Base-by-base conservation (phyloP, 129 eudicot species). In the Artemisia tridentata region DNA sequence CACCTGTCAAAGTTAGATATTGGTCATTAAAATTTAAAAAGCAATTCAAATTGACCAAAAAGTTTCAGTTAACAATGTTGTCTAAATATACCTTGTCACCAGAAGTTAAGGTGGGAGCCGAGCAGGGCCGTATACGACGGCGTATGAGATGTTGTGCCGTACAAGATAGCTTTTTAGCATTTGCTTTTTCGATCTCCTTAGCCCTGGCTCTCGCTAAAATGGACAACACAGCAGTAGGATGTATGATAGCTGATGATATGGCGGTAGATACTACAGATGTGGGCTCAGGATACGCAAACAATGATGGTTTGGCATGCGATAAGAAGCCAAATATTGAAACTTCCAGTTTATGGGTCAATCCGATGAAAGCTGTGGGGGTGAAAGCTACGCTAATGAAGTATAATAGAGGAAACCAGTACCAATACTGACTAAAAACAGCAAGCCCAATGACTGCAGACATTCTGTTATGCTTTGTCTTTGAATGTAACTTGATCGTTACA, bases 321-420 rank as follows among this genome's bases (percentile, higher is more conserved):
- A 92, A 45, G 80, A 92, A 92, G 31, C 88, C 91, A 58, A 92
- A 92, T 45, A 65, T 80, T 19, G 96, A 96, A n/a, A 85, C 91
- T 86, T 92, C 86, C 67, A 92, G 67, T 79, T 92, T 89, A 65
- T 88, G 83, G 84, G 88, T 92, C 50, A 92, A 79, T 17, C 98
- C 98, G 53, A 92, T 86, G 45, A 92, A 72, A 29, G 98, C 96
- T 27, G 98, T 88, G 14, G 98, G 98, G 3, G 98, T 86, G 72
- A 92, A 92, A 43, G 98, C 70, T 83, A 92, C 80, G 71, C 95
- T 88, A 23, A 92, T 63, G 80, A 88, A 92, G 57, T 92, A 92
- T 16, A 85, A 88, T 3, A 92, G 91, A 0, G 98, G 98, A 62
- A 88, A 92, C 98, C 98, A 92, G 64, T 88, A 92, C 98, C 98